A percentile compares a stretch with the other conserved stretches of the same genome.
Evolutionary conservation across 176 grass and related monocot genomes (phyloP).

Genomic region (Juncus inflexus): DNA sequence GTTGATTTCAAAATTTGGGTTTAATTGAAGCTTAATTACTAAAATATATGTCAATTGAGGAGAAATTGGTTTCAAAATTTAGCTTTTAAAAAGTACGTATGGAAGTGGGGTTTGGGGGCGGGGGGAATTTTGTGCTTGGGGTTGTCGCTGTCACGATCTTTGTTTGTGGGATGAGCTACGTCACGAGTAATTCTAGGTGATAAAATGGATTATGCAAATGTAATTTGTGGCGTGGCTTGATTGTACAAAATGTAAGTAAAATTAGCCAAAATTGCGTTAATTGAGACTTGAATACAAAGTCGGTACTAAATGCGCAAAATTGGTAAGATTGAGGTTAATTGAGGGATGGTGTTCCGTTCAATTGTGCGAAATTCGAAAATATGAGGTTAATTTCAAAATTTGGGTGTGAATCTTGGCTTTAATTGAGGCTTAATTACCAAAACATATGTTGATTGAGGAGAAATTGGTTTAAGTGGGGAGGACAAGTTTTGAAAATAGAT

Average conservation of each 20-base stretch:
- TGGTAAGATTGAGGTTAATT: too few relatives aligned
- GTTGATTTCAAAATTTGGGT: neutral
- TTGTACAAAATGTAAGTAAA: neutral
- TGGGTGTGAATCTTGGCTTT: neutral
- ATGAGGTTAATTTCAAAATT: neutral
- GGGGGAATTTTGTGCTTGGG: too few relatives aligned
- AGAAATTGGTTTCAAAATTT: neutral
- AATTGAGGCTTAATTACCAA: neutral
- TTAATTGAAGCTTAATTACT: neutral
- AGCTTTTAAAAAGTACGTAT: neutral
- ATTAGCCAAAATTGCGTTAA: too few relatives aligned
- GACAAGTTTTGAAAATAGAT: too few relatives aligned
- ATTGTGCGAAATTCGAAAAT: too few relatives aligned
- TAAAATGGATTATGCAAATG: neutral
- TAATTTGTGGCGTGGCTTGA: neutral
- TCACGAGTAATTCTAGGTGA: neutral
- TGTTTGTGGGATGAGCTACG: neutral
- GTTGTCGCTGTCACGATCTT: slow-evolving; percentile 25
- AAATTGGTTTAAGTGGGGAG: neutral
- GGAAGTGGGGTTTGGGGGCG: neutral
- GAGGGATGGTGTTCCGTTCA: too few relatives aligned
- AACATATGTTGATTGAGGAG: neutral
- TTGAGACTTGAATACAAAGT: too few relatives aligned
- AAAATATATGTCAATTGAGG: neutral
- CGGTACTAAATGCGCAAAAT: too few relatives aligned